Evolutionary conservation across 1,139 yeast genomes (phyloP).

Genomic region (Pichia inconspicua): DNA sequence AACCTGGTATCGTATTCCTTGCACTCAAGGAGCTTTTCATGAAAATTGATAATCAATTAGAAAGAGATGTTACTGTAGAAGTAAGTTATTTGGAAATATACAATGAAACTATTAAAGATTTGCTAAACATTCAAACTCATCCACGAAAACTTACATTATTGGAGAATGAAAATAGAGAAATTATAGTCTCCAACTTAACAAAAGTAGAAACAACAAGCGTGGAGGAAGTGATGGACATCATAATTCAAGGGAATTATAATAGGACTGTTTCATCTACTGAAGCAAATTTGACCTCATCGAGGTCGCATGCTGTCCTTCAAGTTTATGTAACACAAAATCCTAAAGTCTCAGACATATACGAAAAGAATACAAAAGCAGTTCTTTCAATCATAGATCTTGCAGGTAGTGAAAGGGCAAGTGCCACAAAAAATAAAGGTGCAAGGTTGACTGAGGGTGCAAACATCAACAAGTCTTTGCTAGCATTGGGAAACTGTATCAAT

Average conservation of each 20-base stretch:
- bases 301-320: constrained; percentile 90
- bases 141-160: constrained; percentile 46
- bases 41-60: constrained; percentile 40
- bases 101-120: constrained; percentile 79
- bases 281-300: constrained; percentile 81
- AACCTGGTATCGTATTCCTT: constrained; percentile 75
- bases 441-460: constrained; percentile 86
- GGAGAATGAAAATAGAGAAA: constrained; percentile 63
- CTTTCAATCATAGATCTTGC: constrained; percentile 85
- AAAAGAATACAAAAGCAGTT: constrained; percentile 69
- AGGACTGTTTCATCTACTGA: constrained; percentile 83
- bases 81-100: constrained; percentile 80
- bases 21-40: constrained; percentile 72
- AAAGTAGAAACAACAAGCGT: constrained; percentile 56
- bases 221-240: constrained; percentile 75
- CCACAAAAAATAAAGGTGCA: constrained; percentile 75
- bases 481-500: constrained; percentile 89
- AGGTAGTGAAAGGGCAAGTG: constrained; percentile 90
- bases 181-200: constrained; percentile 68
- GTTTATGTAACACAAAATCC: constrained; percentile 61
- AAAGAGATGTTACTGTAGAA: constrained; percentile 51
- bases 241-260: constrained; percentile 62
- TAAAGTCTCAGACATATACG: constrained; percentile 48
- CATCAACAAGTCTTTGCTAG: constrained; percentile 77
- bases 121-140: constrained; percentile 40